phyloP scores from a whole-genome alignment of 139 green algal genomes.

The Micromonas commoda region DNA sequence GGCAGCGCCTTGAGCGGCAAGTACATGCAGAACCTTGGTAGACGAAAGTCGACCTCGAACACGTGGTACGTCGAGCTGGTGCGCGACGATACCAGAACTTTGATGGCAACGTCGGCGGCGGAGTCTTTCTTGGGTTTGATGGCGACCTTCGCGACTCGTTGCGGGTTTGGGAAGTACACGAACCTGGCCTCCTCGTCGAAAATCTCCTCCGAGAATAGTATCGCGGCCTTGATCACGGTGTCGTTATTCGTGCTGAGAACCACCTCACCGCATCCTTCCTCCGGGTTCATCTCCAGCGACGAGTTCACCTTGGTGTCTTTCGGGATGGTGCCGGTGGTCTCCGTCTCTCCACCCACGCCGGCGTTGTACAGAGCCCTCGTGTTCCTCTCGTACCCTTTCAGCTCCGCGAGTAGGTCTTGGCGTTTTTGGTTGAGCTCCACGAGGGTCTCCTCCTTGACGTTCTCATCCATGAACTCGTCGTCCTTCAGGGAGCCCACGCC shows the following conservation, averaged over 20 bases:
- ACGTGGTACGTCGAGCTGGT: conserved; percentile 48
- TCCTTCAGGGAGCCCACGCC: conserved; percentile 6
- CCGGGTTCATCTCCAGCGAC: conserved; percentile 46
- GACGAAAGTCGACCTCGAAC: conserved; percentile 61
- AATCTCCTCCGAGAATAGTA: conserved; percentile 54
- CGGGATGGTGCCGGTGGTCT: conserved; percentile 32
- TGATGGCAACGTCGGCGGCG: conserved; percentile 23
- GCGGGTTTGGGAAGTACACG: conserved; percentile 9
- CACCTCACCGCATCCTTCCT: conserved; percentile 35
- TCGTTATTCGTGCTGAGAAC: conserved; percentile 51
- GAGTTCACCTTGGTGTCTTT: conserved; percentile 45
- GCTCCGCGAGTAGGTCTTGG: conserved; percentile 59
- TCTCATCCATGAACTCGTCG: conserved; percentile 33
- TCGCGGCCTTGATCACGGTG: conserved; percentile 45
- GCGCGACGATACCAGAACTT: conserved; percentile 42
- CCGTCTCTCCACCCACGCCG: background rate
- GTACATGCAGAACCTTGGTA: conserved; percentile 71
- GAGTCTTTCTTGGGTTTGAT: conserved; percentile 48
- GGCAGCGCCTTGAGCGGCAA: conserved; percentile 29
- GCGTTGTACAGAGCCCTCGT: background rate
- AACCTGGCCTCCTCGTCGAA: conserved; percentile 42
- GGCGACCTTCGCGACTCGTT: conserved; percentile 33
- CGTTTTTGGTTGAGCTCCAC: conserved; percentile 51
- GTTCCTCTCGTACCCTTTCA: conserved; percentile 43
- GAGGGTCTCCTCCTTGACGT: conserved; percentile 45